These are phyloP conservation scores for Chlorella sp. DNA, from an alignment of 139 green algal genomes.

Conservation along the genomic window DNA sequence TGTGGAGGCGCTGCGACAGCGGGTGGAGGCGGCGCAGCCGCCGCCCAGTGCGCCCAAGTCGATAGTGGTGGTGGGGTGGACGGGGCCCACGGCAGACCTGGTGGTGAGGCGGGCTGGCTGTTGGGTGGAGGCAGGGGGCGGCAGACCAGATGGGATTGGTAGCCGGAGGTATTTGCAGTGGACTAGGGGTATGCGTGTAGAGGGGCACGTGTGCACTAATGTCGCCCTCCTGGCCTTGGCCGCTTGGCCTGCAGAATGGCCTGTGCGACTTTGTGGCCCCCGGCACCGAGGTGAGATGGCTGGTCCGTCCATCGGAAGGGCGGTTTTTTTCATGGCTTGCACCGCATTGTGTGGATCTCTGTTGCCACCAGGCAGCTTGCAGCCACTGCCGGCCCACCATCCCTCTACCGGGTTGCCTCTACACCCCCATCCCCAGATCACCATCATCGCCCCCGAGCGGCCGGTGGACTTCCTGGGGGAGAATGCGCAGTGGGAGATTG, in stretches of 20 bases:
- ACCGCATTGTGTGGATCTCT: too few species aligned
- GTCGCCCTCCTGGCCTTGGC: not conserved
- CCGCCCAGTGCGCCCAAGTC: slow-evolving; percentile 11
- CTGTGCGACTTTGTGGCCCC: slow-evolving; percentile 38
- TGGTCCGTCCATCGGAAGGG: too few species aligned
- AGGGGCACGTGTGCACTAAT: too few species aligned
- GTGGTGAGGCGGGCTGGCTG: not conserved
- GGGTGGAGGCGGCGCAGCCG: slow-evolving; percentile 13
- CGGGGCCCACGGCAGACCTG: slow-evolving; percentile 20
- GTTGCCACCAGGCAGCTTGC: too few species aligned
- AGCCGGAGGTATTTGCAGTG: too few species aligned
- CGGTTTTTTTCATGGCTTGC: too few species aligned
- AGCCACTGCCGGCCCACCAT: too few species aligned
- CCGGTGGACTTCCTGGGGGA: slow-evolving; percentile 27
- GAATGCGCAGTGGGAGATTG: not conserved
- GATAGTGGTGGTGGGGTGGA: slow-evolving; percentile 48
- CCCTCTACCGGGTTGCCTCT: too few species aligned
- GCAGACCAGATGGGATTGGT: not conserved
- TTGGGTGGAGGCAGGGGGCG: not conserved
- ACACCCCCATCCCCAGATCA: not conserved
- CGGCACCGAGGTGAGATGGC: slow-evolving; percentile 20
- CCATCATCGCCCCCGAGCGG: slow-evolving; percentile 12
- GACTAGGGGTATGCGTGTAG: not conserved
- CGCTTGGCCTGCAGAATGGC: not conserved
- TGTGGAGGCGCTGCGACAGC: slow-evolving; percentile 27